Percentiles rank a stretch among this genome's conserved stretches.
Conservation (phyloP, 805 yeast species). For the Nakazawaea siamensis region DNA sequence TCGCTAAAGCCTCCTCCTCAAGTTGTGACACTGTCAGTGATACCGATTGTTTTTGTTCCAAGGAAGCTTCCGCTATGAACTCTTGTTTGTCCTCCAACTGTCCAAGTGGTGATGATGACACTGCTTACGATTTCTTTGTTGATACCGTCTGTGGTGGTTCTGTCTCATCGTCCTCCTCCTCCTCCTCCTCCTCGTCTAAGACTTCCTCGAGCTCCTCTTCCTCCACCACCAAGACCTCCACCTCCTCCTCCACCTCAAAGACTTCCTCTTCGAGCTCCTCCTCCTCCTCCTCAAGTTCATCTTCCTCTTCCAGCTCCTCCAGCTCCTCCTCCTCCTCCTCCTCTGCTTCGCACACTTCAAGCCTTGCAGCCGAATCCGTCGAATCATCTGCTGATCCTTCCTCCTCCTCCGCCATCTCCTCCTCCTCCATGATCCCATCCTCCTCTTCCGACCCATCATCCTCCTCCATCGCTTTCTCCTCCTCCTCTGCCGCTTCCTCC, state of each 20-base stretch:
- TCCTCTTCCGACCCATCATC: conserved; percentile 23
- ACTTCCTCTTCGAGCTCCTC: conserved; percentile 25
- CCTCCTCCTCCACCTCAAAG: conserved; percentile 22
- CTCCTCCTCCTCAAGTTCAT: conserved; percentile 18
- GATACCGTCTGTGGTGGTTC: conserved; percentile 37
- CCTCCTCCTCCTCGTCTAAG: conserved; percentile 12
- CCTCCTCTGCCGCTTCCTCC: conserved; percentile 18
- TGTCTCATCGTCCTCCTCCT: conserved; percentile 24
- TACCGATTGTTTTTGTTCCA: conserved; percentile 60
- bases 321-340: conserved; percentile 15
- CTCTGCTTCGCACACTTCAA: background rate
- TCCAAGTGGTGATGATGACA: conserved; percentile 50
- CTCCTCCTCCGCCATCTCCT: conserved; percentile 12
- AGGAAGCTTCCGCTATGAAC: conserved; percentile 43
- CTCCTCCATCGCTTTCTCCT: conserved; percentile 13
- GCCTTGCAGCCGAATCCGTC: background rate
- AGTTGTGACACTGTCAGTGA: conserved; percentile 54
- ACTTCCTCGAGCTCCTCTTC: conserved; percentile 21
- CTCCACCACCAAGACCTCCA: background rate
- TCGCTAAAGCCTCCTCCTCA: conserved; percentile 46
- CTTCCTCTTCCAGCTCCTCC: conserved; percentile 21
- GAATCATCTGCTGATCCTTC: conserved; percentile 13
- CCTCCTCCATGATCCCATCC: conserved; percentile 13
- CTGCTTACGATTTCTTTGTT: conserved; percentile 55
- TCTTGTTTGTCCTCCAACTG: conserved; percentile 61